Percentiles rank a stretch among this genome's conserved stretches.
Evolutionary conservation across 225 moss, liverwort and hornwort genomes (phyloP).

Genomic region (Climacium dendroides): DNA sequence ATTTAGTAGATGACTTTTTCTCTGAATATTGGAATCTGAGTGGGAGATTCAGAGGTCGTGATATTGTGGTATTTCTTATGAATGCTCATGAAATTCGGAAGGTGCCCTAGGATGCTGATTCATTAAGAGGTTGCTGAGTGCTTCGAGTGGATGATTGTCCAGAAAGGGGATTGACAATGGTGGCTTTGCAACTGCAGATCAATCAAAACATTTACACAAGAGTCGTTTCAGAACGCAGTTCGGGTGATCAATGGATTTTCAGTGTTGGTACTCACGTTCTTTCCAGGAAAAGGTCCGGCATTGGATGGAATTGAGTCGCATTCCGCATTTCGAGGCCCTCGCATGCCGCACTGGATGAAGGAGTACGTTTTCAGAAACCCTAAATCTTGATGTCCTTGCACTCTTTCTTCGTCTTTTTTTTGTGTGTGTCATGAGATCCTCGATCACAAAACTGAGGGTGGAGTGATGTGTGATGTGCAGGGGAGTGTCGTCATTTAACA

Average conservation of each 20-base stretch:
- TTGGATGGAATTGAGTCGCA: conserved; percentile 62
- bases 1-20: not conserved
- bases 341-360: conserved; percentile 90
- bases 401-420: not conserved
- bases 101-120: not conserved
- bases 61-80: not conserved
- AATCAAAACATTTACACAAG: conserved; percentile 70
- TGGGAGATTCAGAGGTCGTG: not conserved
- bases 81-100: not conserved
- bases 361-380: conserved; percentile 37
- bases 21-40: not conserved
- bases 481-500: conserved; percentile 89
- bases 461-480: conserved; percentile 31
- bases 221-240: conserved; percentile 69
- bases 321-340: conserved; percentile 68
- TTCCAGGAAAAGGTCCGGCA: conserved; percentile 44
- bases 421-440: not conserved
- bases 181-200: conserved; percentile 32
- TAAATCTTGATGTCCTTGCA: not conserved
- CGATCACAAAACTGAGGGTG: not conserved
- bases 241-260: conserved; percentile 82
- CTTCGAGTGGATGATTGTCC: not conserved
- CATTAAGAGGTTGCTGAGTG: not conserved
- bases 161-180: not conserved
- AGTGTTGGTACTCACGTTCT: conserved; percentile 56